Base-by-base conservation (phyloP, 768 basidiomycete genomes). In the Calocera viscosa region DNA sequence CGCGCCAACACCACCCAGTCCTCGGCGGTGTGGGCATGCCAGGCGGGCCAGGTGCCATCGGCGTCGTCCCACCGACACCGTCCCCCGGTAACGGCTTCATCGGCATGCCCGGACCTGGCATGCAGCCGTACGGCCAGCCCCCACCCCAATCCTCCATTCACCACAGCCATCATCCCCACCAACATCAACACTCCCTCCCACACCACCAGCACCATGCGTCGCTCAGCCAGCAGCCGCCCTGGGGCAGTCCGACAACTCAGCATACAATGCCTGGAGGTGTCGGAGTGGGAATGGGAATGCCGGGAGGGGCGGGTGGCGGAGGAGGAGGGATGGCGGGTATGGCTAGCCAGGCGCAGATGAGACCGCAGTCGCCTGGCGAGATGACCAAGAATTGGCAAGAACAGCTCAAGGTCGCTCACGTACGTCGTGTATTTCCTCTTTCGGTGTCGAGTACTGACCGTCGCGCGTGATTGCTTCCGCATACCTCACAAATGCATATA, bases 161-260 rank as follows among this genome's bases (percentile, higher is more conserved):
- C 30, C 53, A 60, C 26, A 8, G 26, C 19, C 53, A 60, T 19
- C 53, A 60, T 22, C 53, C 53, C 30, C 53, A 60, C 30, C 53
- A 60, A 32, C 53, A 60, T 19, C 53, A 60, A 60, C 53, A 60
- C 53, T 60, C 53, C 26, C 11, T 60, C 53, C 53, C 53, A 11
- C 53, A 60, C 30, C 53, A 60, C 22, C 53, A 60, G 30, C 53
- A 60, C 53, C 53, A 60, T 60, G 53, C 53, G 53, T 60, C 53
- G 26, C 53, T 60, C 53, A 30, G 53, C 53, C 53, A 60, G 53
- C 53, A 60, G 19, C 53, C 24, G 53, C 26, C 53, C 10, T 60
- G 53, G 53, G 53, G 53, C 53, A 60, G 53, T 30, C 53, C 53
- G 53, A 60, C 53, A 32, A 60, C 2, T 32, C 53, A 60, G 53